Conservation (phyloP, 2,329 filamentous ascomycete genomes). For the Colletotrichum camelliae region DNA sequence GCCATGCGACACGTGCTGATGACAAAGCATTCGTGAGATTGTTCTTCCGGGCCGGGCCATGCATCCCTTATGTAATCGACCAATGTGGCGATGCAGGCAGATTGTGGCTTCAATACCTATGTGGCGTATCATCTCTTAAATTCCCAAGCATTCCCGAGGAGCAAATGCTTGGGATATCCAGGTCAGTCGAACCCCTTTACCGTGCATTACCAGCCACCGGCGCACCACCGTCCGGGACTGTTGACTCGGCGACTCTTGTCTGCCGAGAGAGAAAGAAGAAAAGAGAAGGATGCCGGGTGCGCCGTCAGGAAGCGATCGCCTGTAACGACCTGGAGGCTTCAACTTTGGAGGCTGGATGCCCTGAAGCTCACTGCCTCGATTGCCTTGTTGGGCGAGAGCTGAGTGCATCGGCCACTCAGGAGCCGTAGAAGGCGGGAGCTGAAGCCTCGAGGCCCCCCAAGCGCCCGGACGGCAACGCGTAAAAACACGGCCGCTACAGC, state of each 20-base stretch:
- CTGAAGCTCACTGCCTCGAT: neutral
- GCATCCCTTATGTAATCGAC: neutral
- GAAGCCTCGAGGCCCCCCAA: neutral
- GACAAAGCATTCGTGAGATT: neutral
- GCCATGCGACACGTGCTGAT: neutral
- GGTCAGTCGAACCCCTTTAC: neutral
- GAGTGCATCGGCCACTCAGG: neutral
- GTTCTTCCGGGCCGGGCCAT: neutral
- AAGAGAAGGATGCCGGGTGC: neutral
- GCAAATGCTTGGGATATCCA: neutral
- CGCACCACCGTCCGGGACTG: neutral
- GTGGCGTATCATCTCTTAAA: neutral
- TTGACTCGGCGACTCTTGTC: neutral
- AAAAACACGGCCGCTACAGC: constrained; percentile 14
- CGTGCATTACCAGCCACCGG: neutral
- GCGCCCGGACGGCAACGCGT: neutral
- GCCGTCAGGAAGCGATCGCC: neutral
- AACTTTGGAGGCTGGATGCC: neutral
- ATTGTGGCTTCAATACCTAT: neutral
- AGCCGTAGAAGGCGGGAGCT: neutral
- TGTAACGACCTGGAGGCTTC: neutral
- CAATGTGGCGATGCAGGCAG: neutral
- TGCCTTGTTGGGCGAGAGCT: neutral
- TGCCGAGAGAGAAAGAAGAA: neutral
- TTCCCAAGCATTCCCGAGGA: neutral